Evolutionary conservation across 179 eudicot species (phyloP), one percentile per base, ranked within the genome.

Genomic region (Amaranthus tricolor): DNA sequence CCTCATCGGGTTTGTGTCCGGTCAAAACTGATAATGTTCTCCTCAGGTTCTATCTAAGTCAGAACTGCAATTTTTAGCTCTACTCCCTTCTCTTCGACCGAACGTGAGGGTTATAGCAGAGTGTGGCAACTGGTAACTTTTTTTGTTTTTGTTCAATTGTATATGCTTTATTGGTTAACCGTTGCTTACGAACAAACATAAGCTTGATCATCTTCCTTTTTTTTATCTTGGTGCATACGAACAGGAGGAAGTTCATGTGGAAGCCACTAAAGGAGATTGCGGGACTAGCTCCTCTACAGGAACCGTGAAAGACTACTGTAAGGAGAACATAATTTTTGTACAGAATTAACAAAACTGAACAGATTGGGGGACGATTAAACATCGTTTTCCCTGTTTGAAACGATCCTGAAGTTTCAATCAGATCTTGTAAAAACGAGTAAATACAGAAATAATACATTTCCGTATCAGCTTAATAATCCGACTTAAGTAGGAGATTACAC

Each of bases 241-340:
- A 82, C 82, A 92, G 98, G 98, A 88, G 98, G 77, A 94, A 90
- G 66, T 82, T 94, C 63, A 76, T 88, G 77, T 92, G 97, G 98
- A 92, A 85, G 73, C 98, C 98, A 19, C 91, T 94, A 49, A 90
- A 92, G 82, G 97, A 94, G 80, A 89, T 90, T 65, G 85, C 96
- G 66, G 92, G 89, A 76, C 57, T 88, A 72, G 50, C 83, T 9
- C 81, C 82, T 21, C 60, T 82, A 19, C 78, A 70, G 45, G 78
- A 79, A 57, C 54, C 71, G 40, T 88, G 77, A 80, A 69, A 50
- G 49, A 73, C 58, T 9, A 72, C 71, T 24, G 24, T 10, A 47
- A 45, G 74, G 43, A 43, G 48, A 44, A 43, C 43, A 60, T 60
- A 60, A 15, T 62, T 45, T 2, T 17, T 78, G 77, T 72, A 77